Conservation (phyloP, 106 monocot genomes). For the Amphibolis antarctica region DNA sequence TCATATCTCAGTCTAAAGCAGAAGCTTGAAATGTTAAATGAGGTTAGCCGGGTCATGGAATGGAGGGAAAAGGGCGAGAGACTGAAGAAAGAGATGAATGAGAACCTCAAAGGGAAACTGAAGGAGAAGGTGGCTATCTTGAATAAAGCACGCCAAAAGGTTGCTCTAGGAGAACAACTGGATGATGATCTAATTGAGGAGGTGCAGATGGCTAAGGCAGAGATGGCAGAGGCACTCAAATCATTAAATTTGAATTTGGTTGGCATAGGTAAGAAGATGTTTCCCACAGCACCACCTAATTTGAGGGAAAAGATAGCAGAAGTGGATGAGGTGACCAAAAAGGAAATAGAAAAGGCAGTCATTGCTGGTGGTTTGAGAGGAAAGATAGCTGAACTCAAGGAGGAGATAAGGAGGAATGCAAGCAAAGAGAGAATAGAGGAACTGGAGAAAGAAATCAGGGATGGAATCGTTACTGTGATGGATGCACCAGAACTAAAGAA, state of each 20-base stretch:
- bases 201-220: constrained; percentile 31
- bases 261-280: constrained; percentile 25
- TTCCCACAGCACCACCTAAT: constrained; percentile 23
- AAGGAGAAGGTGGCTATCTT: constrained; percentile 38
- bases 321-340: constrained; percentile 26
- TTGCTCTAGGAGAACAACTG: constrained; percentile 37
- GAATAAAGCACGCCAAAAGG: constrained; percentile 31
- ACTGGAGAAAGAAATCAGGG: constrained; percentile 39
- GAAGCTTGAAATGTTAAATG: constrained; percentile 43
- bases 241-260: constrained; percentile 41
- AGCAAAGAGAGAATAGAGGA: constrained; percentile 28
- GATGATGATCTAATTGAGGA: constrained; percentile 28
- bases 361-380: constrained; percentile 27
- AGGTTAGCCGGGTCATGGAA: constrained; percentile 32
- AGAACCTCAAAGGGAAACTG: constrained; percentile 32
- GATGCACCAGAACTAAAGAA: constrained; percentile 30
- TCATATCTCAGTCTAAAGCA: constrained; percentile 43
- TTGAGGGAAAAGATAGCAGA: constrained; percentile 35
- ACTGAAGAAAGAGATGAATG: constrained; percentile 64
- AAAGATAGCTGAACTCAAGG: constrained; percentile 43
- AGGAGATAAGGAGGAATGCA: constrained; percentile 29
- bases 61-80: constrained; percentile 35
- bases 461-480: constrained; percentile 32
- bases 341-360: constrained; percentile 43
- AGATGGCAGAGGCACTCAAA: constrained; percentile 38